phyloP scores from a whole-genome alignment of 73 alveolate species.

The Durusdinium trenchii region DNA sequence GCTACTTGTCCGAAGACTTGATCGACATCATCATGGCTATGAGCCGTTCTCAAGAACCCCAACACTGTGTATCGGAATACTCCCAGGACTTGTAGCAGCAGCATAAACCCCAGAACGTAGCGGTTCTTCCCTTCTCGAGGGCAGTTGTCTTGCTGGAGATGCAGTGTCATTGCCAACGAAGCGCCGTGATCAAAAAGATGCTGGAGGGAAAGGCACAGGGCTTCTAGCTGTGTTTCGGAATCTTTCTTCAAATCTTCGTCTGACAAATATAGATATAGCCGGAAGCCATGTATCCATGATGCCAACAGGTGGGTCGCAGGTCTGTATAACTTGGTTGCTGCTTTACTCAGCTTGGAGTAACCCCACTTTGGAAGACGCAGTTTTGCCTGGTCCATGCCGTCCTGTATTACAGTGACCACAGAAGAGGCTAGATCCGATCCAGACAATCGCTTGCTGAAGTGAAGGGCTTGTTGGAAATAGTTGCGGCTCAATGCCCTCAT shows the following conservation, averaged over 20 bases:
- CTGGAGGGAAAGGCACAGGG: background rate
- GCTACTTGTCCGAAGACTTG: background rate
- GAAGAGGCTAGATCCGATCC: background rate
- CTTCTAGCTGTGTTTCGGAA: background rate
- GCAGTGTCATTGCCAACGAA: background rate
- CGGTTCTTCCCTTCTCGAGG: background rate
- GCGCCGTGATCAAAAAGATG: background rate
- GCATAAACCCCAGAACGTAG: background rate
- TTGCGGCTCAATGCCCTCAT: background rate
- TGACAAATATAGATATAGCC: background rate
- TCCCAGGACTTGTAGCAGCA: background rate
- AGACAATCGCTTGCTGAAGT: background rate
- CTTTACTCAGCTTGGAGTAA: background rate
- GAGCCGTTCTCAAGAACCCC: background rate
- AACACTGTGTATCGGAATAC: background rate
- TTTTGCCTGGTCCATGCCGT: slow-evolving; percentile 10
- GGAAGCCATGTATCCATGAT: background rate
- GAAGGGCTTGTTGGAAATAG: background rate
- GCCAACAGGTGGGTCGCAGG: background rate
- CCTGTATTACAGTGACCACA: background rate
- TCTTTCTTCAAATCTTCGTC: slow-evolving; percentile 6
- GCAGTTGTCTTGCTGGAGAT: background rate
- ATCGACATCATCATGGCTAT: background rate
- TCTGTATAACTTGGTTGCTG: background rate
- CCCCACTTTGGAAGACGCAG: slow-evolving; percentile 14